A percentile compares a stretch with the other conserved stretches of the same genome.
phyloP scores from a whole-genome alignment of 495 filamentous ascomycete genomes.

The Hypoxylon lenormandii region DNA sequence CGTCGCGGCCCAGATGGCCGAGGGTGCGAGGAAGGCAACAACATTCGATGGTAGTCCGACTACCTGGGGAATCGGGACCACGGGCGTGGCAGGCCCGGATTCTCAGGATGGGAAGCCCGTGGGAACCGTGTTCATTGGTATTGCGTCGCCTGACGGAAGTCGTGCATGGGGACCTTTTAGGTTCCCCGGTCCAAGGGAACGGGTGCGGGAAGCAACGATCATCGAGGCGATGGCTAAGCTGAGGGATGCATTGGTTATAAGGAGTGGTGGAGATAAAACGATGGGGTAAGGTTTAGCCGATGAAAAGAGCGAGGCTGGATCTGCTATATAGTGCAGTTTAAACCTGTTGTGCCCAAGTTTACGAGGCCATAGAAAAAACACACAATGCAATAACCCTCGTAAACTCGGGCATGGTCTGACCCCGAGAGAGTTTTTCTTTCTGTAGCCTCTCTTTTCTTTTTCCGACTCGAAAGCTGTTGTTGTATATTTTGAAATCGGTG shows the following conservation, averaged over 20 bases:
- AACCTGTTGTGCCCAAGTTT: too few species aligned
- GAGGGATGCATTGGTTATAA: constrained; percentile 25
- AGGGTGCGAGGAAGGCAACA: constrained; percentile 39
- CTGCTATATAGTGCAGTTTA: too few species aligned
- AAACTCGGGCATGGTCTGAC: too few species aligned
- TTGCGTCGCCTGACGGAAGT: constrained; percentile 25
- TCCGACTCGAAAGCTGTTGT: constrained; percentile 2
- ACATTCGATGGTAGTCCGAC: constrained; percentile 35
- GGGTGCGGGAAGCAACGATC: constrained; percentile 44
- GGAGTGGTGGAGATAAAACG: neutral
- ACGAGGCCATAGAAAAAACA: too few species aligned
- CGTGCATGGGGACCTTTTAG: constrained; percentile 44
- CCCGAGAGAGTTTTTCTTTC: constrained; percentile 45
- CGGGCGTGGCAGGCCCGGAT: constrained; percentile 50
- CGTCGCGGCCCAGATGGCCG: constrained; percentile 52
- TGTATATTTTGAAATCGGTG: neutral
- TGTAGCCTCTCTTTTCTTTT: constrained; percentile 32
- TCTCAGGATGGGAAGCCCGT: constrained; percentile 47
- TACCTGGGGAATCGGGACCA: constrained; percentile 51
- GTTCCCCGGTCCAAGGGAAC: constrained; percentile 44
- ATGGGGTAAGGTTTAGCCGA: too few species aligned
- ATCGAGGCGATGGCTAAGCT: constrained; percentile 42
- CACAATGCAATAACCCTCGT: too few species aligned
- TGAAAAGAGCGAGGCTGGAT: too few species aligned
- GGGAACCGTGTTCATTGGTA: constrained; percentile 48